A percentile compares a stretch with the other conserved stretches of the same genome.
phyloP scores from a whole-genome alignment of 2,329 filamentous ascomycete genomes.

The Annulohypoxylon truncatum region DNA sequence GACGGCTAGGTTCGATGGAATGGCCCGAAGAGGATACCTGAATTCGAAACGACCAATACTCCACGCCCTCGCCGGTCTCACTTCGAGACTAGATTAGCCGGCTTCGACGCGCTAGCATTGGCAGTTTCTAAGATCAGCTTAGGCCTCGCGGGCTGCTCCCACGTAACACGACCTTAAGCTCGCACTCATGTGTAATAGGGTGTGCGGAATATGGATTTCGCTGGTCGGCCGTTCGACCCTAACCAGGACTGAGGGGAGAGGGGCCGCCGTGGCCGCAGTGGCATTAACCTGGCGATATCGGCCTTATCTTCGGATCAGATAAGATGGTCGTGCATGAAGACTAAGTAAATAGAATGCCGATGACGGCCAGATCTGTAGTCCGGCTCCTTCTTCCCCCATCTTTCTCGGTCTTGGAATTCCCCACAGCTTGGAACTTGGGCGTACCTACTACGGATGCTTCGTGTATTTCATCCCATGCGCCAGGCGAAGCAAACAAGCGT shows the following conservation, averaged over 20 bases:
- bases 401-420: slow-evolving; percentile 20
- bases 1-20: slow-evolving; percentile 15
- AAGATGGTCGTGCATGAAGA: slow-evolving; percentile 56
- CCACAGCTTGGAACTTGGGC: neutral
- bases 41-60: neutral
- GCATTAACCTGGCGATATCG: slow-evolving; percentile 54
- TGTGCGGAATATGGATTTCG: slow-evolving; percentile 10
- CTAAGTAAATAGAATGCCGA: slow-evolving; percentile 27
- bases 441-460: too few relatives aligned
- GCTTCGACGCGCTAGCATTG: neutral
- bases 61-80: slow-evolving; percentile 13
- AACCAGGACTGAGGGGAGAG: slow-evolving; percentile 22
- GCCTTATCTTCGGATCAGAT: slow-evolving; percentile 66
- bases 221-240: slow-evolving; percentile 8
- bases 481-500: neutral
- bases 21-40: slow-evolving; percentile 1
- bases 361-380: slow-evolving; percentile 22
- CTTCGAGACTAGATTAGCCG: slow-evolving; percentile 24
- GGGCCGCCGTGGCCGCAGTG: slow-evolving; percentile 15
- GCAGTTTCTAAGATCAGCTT: slow-evolving; percentile 13
- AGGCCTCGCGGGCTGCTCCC: slow-evolving; percentile 10
- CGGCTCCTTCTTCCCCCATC: neutral
- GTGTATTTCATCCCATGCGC: neutral
- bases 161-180: neutral
- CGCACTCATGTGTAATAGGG: slow-evolving; percentile 1